Base-by-base conservation (phyloP, 2,329 filamentous ascomycete genomes). In the Epicoccum sorghinum region DNA sequence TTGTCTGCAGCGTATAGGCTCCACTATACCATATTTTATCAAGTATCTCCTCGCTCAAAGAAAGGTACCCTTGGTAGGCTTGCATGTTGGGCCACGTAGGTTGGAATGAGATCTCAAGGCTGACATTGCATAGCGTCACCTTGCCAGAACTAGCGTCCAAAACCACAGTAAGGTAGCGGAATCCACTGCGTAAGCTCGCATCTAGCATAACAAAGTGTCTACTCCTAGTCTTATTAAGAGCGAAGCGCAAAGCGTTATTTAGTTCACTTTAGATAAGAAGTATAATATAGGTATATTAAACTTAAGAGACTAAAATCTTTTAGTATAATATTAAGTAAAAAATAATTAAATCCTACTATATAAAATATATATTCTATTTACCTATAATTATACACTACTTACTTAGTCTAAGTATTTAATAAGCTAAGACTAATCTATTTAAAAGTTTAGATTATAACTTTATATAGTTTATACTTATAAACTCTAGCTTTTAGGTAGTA, bases 11-110 rank as follows among this genome's bases (percentile, higher is more conserved):
- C 0, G 74, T 77, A 52, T 76, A 77, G 12, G 73, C 75, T n/a
- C 74, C 82, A 36, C 77, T 79, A 57, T 85, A 85, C 82, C 83
- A 85, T 42, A 84, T 81, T 6, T 77, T 75, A 64, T 86, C 85
- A 45, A 86, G 75, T 9, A 82, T 64, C 30, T 81, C 76, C 23
- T 65, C 59, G n/a, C 53, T 51, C 8, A 49, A 64, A 9, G 64
- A 51, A 33, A 69, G 67, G 32, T 78, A 78, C 1, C 77, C 77
- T 29, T 71, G 67, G 46, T 75, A 76, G 3, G 74, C 73, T 7
- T 68, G 66, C 7, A 78, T 58, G 42, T 78, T 75, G 2, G 80
- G 70, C 78, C 79, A 82, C 0, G 80, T 81, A 1, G 80, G 80
- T 48, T 81, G 78, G 46, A 82, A 82, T 3, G 68, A 72, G 33